These are phyloP conservation scores for Colletotrichum sp. DNA, from an alignment of 2,329 filamentous ascomycete genomes.

Conservation along the genomic window DNA sequence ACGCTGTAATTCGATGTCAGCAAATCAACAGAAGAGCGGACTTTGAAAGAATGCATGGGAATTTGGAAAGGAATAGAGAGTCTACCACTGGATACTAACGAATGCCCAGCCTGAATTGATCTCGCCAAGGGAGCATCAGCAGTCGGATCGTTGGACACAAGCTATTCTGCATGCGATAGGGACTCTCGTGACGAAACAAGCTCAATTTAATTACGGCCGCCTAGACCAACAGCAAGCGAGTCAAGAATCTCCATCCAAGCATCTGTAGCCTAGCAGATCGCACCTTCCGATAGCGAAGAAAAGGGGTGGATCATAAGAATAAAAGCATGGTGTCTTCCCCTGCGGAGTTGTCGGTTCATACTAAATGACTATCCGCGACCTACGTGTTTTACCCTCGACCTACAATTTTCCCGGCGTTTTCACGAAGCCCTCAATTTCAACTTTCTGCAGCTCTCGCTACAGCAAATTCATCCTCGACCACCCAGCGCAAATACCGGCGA, in stretches of 20 bases:
- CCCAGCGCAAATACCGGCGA: not conserved
- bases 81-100: not conserved
- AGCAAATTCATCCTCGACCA: not conserved
- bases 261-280: not conserved
- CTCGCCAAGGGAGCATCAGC: not conserved
- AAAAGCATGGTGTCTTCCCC: not conserved
- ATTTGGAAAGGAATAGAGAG: not conserved
- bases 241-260: not conserved
- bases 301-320: not conserved
- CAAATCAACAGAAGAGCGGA: not conserved
- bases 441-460: accelerated
- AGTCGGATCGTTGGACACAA: accelerated
- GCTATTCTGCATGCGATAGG: not conserved
- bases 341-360: not conserved
- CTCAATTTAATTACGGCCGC: not conserved
- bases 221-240: not conserved
- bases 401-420: not conserved
- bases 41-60: not conserved
- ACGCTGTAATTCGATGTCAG: accelerated
- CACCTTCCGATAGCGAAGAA: not conserved
- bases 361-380: accelerated
- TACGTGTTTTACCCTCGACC: accelerated
- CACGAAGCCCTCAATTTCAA: not conserved
- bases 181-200: not conserved
- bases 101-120: not conserved